phyloP scores from a whole-genome alignment of 2,329 filamentous ascomycete genomes.

The Cordyceps farinosa region DNA sequence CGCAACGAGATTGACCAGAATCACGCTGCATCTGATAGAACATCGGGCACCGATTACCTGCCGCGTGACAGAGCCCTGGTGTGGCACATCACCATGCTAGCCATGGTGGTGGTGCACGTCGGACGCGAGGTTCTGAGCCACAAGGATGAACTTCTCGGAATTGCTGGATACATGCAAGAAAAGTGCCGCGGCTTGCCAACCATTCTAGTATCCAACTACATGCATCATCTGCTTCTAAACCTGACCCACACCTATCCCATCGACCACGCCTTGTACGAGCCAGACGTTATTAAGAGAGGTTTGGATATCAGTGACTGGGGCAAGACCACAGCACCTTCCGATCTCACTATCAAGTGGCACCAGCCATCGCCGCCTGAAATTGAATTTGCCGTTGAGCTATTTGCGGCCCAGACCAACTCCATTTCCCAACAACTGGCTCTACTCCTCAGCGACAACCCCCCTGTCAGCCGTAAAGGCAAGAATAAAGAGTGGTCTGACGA shows the following conservation, averaged over 20 bases:
- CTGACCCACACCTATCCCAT: conserved; percentile 91
- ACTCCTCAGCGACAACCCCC: conserved; percentile 76
- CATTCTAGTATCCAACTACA: conserved; percentile 95
- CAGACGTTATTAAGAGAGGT: conserved; percentile 66
- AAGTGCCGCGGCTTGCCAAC: conserved; percentile 91
- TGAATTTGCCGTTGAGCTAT: conserved; percentile 83
- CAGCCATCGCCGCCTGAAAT: conserved; percentile 76
- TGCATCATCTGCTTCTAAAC: conserved; percentile 93
- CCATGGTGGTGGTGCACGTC: conserved; percentile 97
- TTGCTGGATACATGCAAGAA: conserved; percentile 94
- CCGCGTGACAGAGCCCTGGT: conserved; percentile 89
- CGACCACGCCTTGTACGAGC: conserved; percentile 84
- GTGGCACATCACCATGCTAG: conserved; percentile 95
- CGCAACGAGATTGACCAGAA: conserved; percentile 97
- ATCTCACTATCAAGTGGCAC: conserved; percentile 88
- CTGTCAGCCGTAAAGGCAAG: conserved; percentile 85
- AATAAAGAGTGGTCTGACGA: conserved; percentile 99
- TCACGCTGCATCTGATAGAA: conserved; percentile 89
- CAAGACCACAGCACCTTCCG: conserved; percentile 65
- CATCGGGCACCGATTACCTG: conserved; percentile 87
- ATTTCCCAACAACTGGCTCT: conserved; percentile 72
- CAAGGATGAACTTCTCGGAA: conserved; percentile 82
- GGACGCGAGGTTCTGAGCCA: conserved; percentile 85
- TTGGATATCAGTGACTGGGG: conserved; percentile 82
- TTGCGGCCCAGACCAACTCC: conserved; percentile 75